Conservation (phyloP, 2,329 filamentous ascomycete species). For the Cyclaneusma minus region DNA sequence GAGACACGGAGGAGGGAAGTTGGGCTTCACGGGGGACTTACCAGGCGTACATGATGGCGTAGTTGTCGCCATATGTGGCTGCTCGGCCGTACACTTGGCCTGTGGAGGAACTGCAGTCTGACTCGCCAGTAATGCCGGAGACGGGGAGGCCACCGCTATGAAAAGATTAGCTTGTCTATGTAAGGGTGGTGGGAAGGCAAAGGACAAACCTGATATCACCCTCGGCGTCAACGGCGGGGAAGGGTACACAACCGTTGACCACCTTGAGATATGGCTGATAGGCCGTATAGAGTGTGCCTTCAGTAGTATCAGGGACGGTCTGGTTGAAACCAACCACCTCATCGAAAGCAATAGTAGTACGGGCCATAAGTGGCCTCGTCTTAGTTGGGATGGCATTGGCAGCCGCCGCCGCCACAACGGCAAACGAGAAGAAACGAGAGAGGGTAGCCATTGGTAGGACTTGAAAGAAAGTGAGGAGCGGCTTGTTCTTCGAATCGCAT, state of each 20-base stretch:
- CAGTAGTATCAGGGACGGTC: slow-evolving; percentile 30
- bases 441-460: slow-evolving; percentile 9
- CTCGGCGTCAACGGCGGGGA: slow-evolving; percentile 39
- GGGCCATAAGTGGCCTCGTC: slow-evolving; percentile 20
- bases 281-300: slow-evolving; percentile 32
- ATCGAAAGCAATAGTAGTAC: slow-evolving; percentile 27
- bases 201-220: slow-evolving; percentile 38
- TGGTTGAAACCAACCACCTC: slow-evolving; percentile 35
- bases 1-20: too few species aligned
- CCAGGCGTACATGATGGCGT: slow-evolving; percentile 37
- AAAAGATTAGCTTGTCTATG: slow-evolving; percentile 3
- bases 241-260: slow-evolving; percentile 44
- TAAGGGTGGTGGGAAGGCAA: too few species aligned
- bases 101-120: slow-evolving; percentile 26
- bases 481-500: too few species aligned
- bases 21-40: slow-evolving; percentile 5
- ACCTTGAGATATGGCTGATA: slow-evolving; percentile 41
- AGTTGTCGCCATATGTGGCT: slow-evolving; percentile 23
- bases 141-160: too few species aligned
- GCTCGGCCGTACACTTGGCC: slow-evolving; percentile 35
- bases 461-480: too few species aligned
- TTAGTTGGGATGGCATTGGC: slow-evolving; percentile 5
- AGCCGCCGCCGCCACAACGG: slow-evolving; percentile 5
- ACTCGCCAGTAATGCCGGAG: too few species aligned
- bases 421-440: slow-evolving; percentile 7